phyloP scores from a whole-genome alignment of 1,139 yeast species.

The Geotrichum bryndzae region DNA sequence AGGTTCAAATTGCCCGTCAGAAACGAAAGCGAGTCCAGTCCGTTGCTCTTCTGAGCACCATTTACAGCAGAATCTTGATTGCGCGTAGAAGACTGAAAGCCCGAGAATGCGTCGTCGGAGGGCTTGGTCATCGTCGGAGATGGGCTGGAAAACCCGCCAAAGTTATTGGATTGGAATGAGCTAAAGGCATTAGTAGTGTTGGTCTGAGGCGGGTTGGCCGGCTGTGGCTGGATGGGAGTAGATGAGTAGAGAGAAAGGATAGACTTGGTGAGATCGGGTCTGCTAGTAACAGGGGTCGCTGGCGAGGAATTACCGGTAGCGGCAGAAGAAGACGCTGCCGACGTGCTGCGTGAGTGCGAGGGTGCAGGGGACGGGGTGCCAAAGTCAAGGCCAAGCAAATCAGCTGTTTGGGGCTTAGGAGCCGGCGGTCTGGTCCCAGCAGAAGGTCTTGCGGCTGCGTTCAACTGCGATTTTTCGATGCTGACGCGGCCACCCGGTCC shows the following conservation, averaged over 20 bases:
- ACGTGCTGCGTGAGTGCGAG: not conserved
- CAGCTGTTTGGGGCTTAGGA: not conserved
- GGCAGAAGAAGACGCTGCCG: slow-evolving; percentile 21
- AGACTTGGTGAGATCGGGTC: slow-evolving; percentile 82
- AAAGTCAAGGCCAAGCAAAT: slow-evolving; percentile 17
- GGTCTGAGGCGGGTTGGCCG: not conserved
- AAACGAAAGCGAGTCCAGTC: not conserved
- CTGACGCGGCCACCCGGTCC: not conserved
- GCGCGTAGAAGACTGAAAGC: not conserved
- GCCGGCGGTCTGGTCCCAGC: slow-evolving; percentile 1
- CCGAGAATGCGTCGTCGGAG: not conserved
- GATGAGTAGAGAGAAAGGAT: slow-evolving; percentile 77
- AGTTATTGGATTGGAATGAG: not conserved
- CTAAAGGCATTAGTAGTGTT: slow-evolving; percentile 1
- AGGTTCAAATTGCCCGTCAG: not conserved
- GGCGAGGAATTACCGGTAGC: slow-evolving; percentile 21
- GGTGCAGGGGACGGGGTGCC: slow-evolving; percentile 18
- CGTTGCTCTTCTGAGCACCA: slow-evolving; percentile 27
- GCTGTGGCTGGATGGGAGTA: slow-evolving; percentile 42
- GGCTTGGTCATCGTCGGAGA: not conserved
- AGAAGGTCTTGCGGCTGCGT: not conserved
- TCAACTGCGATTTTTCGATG: not conserved
- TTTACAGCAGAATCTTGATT: slow-evolving; percentile 25
- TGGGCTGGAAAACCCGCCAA: not conserved
- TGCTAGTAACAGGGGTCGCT: slow-evolving; percentile 25